Conservation (phyloP, 2,329 filamentous ascomycete genomes). For the Hymenoscyphus infarciens region DNA sequence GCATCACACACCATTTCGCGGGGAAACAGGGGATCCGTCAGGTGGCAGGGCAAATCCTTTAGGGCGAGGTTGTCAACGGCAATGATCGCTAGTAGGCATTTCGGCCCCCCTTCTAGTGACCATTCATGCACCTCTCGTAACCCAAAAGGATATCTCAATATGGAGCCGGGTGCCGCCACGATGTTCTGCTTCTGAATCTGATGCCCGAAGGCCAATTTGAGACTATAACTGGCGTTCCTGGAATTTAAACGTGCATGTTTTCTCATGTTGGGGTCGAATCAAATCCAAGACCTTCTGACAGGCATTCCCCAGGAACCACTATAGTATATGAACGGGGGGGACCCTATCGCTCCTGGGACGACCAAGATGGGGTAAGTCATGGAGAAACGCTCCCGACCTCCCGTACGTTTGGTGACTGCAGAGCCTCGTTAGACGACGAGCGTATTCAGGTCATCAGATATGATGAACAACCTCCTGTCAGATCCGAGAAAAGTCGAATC, state of each 20-base stretch:
- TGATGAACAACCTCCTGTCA: conserved; percentile 6
- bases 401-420: conserved; percentile 12
- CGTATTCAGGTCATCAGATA: conserved; percentile 11
- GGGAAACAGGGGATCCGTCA: conserved; percentile 14
- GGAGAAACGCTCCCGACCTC: conserved; percentile 24
- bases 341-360: conserved; percentile 15
- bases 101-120: conserved; percentile 21
- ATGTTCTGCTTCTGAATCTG: conserved; percentile 16
- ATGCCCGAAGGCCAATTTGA: conserved; percentile 19
- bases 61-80: conserved; percentile 6
- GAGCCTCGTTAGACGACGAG: conserved; percentile 14
- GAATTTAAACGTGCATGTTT: conserved; percentile 25
- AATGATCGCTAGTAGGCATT: conserved; percentile 22
- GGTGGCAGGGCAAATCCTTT: conserved; percentile 19
- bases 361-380: conserved; percentile 18
- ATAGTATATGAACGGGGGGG: conserved; percentile 18
- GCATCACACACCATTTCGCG: conserved; percentile 3
- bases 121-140: conserved; percentile 21
- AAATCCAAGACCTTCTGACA: conserved; percentile 6
- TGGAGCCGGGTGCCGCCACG: conserved; percentile 16
- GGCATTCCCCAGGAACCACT: conserved; percentile 19
- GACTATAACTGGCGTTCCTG: conserved; percentile 26
- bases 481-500: background rate
- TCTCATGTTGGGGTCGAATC: conserved; percentile 15
- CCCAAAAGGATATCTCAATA: conserved; percentile 17